Evolutionary conservation across 176 grass and related monocot genomes (phyloP).

Genomic region (Raddia guianensis): DNA sequence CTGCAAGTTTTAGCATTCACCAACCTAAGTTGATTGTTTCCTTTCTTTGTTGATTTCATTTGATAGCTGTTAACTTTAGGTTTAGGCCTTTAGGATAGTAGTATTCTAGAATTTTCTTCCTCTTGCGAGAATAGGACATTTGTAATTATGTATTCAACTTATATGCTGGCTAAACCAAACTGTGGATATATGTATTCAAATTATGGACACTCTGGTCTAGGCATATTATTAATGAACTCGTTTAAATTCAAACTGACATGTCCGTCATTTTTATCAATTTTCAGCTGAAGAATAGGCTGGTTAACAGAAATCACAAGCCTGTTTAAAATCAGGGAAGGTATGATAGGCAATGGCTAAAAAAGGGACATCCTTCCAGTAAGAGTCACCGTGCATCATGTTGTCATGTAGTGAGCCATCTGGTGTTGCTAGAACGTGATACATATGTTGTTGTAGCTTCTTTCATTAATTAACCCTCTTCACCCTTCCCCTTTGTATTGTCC

Average conservation of each 20-base stretch:
- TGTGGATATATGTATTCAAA: background rate
- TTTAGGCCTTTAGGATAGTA: conserved; percentile 13
- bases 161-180: background rate
- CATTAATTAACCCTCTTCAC: background rate
- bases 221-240: conserved; percentile 1
- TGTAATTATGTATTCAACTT: background rate
- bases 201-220: background rate
- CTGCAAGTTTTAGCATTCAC: background rate
- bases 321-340: conserved; percentile 28
- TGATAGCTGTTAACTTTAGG: conserved; percentile 10
- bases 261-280: conserved; percentile 18
- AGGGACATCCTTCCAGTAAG: background rate
- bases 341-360: background rate
- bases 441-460: conserved; percentile 28
- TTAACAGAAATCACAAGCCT: conserved; percentile 27
- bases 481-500: background rate
- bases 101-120: background rate
- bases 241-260: conserved; percentile 40
- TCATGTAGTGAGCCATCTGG: conserved; percentile 37
- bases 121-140: background rate
- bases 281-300: conserved; percentile 48
- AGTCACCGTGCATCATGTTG: conserved; percentile 16
- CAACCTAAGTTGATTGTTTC: background rate
- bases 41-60: conserved; percentile 16
- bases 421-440: conserved; percentile 3